phyloP scores from a whole-genome alignment of 495 filamentous ascomycete species.

The Podospora pseudopauciseta region DNA sequence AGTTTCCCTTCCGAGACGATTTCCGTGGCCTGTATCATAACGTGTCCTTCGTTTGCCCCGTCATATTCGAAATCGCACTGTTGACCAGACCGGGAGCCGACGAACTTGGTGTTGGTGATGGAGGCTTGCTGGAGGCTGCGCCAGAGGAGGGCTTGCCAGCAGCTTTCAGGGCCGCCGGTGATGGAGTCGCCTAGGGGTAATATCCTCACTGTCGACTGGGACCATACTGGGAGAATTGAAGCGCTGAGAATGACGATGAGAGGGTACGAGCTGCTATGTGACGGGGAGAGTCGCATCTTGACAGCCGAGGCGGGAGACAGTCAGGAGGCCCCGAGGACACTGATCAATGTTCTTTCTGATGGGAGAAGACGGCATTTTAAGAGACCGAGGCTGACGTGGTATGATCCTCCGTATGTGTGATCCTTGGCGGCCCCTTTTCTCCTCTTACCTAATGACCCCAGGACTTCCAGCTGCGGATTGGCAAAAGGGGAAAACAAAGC shows the following conservation, averaged over 20 bases:
- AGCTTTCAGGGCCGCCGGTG: constrained; percentile 40
- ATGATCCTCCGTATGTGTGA: too few relatives aligned
- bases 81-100: constrained; percentile 35
- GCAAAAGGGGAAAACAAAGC: too few relatives aligned
- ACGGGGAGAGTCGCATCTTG: too few relatives aligned
- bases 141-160: constrained; percentile 42
- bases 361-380: too few relatives aligned
- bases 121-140: constrained; percentile 31
- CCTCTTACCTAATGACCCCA: too few relatives aligned
- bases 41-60: constrained; percentile 46
- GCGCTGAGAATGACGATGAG: not conserved
- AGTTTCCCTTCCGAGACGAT: constrained; percentile 42
- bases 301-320: too few relatives aligned
- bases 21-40: constrained; percentile 40
- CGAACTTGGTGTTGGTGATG: constrained; percentile 37
- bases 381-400: too few relatives aligned
- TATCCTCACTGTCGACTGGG: constrained; percentile 25
- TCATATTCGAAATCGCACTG: constrained; percentile 44
- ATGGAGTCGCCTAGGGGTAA: constrained; percentile 43
- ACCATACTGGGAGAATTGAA: not conserved
- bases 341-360: too few relatives aligned
- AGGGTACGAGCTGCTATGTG: not conserved
- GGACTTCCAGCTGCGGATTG: too few relatives aligned
- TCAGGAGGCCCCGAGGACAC: too few relatives aligned
- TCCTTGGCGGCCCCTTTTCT: too few relatives aligned